Conservation (phyloP, 345 rosid species). For the Melastoma malabathricum region DNA sequence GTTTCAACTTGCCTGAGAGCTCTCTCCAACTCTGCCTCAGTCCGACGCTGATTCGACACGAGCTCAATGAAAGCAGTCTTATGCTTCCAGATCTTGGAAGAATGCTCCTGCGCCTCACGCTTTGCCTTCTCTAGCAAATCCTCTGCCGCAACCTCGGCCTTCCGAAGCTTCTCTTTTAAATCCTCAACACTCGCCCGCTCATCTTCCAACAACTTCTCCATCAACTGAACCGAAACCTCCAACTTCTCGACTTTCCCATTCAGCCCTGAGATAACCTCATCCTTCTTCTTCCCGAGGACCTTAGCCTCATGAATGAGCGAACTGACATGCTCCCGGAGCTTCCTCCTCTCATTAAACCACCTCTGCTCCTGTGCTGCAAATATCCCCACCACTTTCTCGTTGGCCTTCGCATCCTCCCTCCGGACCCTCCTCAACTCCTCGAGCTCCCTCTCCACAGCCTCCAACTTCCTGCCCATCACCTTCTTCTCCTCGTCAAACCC, state of each 20-base stretch:
- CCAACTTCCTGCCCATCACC: constrained; percentile 36
- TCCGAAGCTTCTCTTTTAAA: constrained; percentile 37
- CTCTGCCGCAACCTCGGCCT: constrained; percentile 32
- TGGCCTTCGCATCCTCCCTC: constrained; percentile 75
- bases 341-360: constrained; percentile 66
- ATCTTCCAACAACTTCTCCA: constrained; percentile 42
- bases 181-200: constrained; percentile 35
- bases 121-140: constrained; percentile 46
- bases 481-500: constrained; percentile 12
- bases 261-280: constrained; percentile 29
- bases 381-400: constrained; percentile 83
- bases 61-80: constrained; percentile 88
- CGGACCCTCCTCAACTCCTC: constrained; percentile 48
- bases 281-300: constrained; percentile 32
- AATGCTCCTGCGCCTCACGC: constrained; percentile 54
- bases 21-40: constrained; percentile 77
- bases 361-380: constrained; percentile 75
- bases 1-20: constrained; percentile 53
- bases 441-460: constrained; percentile 43
- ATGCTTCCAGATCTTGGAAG: constrained; percentile 65
- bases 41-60: constrained; percentile 79
- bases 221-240: constrained; percentile 36
- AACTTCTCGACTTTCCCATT: constrained; percentile 40
- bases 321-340: constrained; percentile 40
- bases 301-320: constrained; percentile 47